Evolutionary conservation across 148 eudicot genomes (phyloP).

Genomic region (Persicaria maculosa): DNA sequence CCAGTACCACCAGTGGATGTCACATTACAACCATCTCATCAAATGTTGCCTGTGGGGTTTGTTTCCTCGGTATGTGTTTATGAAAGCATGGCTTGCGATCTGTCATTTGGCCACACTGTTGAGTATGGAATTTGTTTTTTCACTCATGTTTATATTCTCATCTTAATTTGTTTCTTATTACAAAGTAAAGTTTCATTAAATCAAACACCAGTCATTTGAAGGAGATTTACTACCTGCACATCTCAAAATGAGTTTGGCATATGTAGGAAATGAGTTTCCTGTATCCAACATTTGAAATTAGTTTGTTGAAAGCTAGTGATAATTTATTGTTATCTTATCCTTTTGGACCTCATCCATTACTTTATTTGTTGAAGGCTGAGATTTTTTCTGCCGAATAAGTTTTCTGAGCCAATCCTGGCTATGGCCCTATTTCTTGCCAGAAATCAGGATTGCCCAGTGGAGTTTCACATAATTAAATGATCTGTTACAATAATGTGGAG

Average conservation of each 20-base stretch:
- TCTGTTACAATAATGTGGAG: background rate
- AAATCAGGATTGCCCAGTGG: no score
- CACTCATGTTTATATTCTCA: background rate
- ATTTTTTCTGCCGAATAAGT: no score
- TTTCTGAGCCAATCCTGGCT: no score
- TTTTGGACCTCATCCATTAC: no score
- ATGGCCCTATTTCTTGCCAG: no score
- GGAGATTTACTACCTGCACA: background rate
- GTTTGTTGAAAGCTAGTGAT: no score
- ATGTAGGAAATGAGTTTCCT: no score
- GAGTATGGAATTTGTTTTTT: background rate
- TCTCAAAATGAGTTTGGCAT: background rate
- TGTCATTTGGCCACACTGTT: background rate
- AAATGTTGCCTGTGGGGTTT: conserved; percentile 62
- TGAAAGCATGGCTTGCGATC: background rate
- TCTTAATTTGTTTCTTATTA: background rate
- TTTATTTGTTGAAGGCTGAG: no score
- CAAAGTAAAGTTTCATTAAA: no score
- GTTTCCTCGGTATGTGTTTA: conserved; percentile 56
- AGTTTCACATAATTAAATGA: background rate
- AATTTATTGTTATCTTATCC: no score
- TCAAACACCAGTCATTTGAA: background rate
- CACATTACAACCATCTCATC: conserved; percentile 62
- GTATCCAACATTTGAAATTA: no score
- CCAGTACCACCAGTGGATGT: conserved; percentile 65